These are phyloP conservation scores for Epichloe baconii DNA, from an alignment of 2,329 filamentous ascomycete genomes.

Conservation along the genomic window DNA sequence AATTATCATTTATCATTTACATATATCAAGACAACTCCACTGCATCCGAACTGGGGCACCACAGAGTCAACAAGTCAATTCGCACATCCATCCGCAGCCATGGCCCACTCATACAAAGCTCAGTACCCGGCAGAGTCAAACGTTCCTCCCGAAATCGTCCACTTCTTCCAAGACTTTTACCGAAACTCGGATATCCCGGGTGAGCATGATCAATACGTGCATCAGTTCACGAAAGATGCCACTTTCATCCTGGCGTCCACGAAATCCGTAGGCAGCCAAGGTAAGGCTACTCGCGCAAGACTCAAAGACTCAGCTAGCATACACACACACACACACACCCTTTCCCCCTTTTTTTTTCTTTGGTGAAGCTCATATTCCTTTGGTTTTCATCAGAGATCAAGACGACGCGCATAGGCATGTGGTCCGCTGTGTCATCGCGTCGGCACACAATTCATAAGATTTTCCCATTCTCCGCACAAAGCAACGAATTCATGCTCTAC, in stretches of 20 bases:
- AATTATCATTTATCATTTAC: too few species aligned
- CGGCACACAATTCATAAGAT: conserved; percentile 17
- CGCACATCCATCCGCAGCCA: neutral
- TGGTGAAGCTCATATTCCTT: neutral
- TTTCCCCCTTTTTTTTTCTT: too few species aligned
- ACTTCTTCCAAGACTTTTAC: conserved; percentile 19
- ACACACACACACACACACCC: too few species aligned
- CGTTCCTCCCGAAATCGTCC: conserved; percentile 12
- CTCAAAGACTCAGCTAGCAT: neutral
- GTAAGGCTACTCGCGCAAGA: conserved; percentile 6
- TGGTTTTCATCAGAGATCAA: conserved; percentile 15
- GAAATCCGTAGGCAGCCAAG: conserved; percentile 11
- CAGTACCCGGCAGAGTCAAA: conserved; percentile 8
- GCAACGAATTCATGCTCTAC: conserved; percentile 20
- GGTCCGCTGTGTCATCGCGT: conserved; percentile 15
- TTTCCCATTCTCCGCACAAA: conserved; percentile 16
- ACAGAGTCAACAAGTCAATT: neutral
- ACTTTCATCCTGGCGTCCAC: conserved; percentile 19
- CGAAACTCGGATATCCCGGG: conserved; percentile 17
- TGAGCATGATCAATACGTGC: conserved; percentile 16
- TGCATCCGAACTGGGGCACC: too few species aligned
- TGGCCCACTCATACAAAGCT: conserved; percentile 9
- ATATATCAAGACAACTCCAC: too few species aligned
- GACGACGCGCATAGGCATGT: conserved; percentile 17
- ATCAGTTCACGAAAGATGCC: conserved; percentile 16